A percentile compares a stretch with the other conserved stretches of the same genome.
Evolutionary conservation across 2,329 filamentous ascomycete genomes (phyloP).

Genomic region (Neofusicoccum umdonicola): DNA sequence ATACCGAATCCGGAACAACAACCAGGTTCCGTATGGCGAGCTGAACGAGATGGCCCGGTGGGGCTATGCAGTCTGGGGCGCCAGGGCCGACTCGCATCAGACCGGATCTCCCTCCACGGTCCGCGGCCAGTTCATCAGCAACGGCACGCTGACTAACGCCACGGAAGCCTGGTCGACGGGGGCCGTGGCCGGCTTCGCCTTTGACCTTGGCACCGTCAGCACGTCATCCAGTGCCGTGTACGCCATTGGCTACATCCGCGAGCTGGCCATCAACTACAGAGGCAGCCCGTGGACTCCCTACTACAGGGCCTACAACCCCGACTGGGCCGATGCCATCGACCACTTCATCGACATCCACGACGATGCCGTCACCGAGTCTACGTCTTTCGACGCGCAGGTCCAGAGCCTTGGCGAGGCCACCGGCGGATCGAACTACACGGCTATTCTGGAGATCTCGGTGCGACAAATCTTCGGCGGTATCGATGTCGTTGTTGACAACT

Average conservation of each 20-base stretch:
- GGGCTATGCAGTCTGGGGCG: constrained; percentile 43
- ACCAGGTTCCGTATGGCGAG: constrained; percentile 35
- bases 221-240: constrained; percentile 36
- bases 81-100: constrained; percentile 30
- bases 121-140: constrained; percentile 31
- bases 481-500: constrained; percentile 39
- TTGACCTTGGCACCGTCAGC: constrained; percentile 38
- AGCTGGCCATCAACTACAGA: constrained; percentile 42
- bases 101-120: constrained; percentile 31
- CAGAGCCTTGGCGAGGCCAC: constrained; percentile 17
- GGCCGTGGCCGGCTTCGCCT: constrained; percentile 37
- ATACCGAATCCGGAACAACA: constrained; percentile 33
- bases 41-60: constrained; percentile 42
- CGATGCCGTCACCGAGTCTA: constrained; percentile 36
- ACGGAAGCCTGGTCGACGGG: constrained; percentile 27
- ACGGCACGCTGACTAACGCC: constrained; percentile 30
- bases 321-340: constrained; percentile 34
- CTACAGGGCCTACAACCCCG: constrained; percentile 37
- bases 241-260: constrained; percentile 42
- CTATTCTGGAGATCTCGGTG: constrained; percentile 41
- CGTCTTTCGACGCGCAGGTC: constrained; percentile 27
- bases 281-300: constrained; percentile 41
- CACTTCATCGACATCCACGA: constrained; percentile 43
- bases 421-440: constrained; percentile 41
- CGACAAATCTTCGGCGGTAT: constrained; percentile 44